Conservation (phyloP, 2,329 filamentous ascomycete species). For the Aspergillus arachidicola region DNA sequence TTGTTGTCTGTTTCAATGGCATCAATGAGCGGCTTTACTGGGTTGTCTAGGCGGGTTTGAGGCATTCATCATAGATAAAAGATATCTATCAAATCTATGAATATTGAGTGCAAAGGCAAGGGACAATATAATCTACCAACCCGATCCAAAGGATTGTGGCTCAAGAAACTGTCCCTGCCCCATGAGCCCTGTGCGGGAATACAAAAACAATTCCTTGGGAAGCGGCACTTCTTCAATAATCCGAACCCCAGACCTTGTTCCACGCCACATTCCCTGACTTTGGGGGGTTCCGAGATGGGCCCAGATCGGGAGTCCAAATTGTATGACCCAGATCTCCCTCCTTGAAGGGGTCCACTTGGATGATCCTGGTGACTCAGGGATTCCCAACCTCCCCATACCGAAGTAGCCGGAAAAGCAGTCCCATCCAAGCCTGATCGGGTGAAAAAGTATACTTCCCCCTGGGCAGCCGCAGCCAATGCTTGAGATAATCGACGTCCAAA, state of each 20-base stretch:
- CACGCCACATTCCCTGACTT: background rate
- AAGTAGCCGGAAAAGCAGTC: background rate
- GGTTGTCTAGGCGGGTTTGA: no score
- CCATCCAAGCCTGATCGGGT: background rate
- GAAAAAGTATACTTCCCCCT: background rate
- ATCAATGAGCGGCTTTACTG: no score
- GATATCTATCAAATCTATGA: no score
- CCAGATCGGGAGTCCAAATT: background rate
- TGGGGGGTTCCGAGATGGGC: background rate
- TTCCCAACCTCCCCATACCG: background rate
- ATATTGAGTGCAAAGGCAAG: rapidly evolving
- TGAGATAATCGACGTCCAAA: background rate
- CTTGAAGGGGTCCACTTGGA: background rate
- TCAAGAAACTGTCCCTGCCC: no score
- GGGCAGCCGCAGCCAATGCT: background rate
- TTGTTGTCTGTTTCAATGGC: no score
- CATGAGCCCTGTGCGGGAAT: no score
- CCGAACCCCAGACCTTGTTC: no score
- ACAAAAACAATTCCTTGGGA: no score
- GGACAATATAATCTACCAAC: no score
- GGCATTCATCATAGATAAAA: no score
- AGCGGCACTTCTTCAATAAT: no score
- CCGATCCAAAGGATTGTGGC: no score
- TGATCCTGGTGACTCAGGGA: background rate
- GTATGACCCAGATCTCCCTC: background rate